A percentile compares a stretch with the other conserved stretches of the same genome.
Conservation (phyloP, 768 basidiomycete species). For the Serendipita sp. region DNA sequence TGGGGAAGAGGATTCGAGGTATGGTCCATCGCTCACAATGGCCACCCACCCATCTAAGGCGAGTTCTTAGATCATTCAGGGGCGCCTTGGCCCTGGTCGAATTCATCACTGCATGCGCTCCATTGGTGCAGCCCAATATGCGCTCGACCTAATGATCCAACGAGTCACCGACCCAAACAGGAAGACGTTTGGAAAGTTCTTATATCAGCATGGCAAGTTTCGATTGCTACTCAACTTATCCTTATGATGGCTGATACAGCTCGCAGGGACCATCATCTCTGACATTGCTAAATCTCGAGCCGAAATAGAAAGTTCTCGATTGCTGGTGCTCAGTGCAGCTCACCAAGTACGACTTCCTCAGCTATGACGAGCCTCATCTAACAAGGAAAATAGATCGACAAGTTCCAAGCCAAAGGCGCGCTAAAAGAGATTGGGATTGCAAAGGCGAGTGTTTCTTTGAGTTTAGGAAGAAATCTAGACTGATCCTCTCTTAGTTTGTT, state of each 20-base stretch:
- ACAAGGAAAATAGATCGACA: constrained; percentile 52
- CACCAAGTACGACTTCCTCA: constrained; percentile 36
- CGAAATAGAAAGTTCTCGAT: constrained; percentile 75
- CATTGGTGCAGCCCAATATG: constrained; percentile 72
- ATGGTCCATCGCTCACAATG: constrained; percentile 7
- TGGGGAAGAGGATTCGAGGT: constrained; percentile 95
- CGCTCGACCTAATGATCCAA: constrained; percentile 75
- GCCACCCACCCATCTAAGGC: background rate
- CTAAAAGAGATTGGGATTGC: constrained; percentile 96
- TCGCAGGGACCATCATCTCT: constrained; percentile 26
- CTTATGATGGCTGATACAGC: background rate
- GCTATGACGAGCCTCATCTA: background rate
- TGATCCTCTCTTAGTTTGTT: constrained; percentile 47
- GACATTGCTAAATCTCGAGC: constrained; percentile 87
- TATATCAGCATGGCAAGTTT: constrained; percentile 71
- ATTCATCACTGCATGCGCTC: constrained; percentile 98
- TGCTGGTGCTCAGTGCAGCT: constrained; percentile 86
- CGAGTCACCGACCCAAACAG: constrained; percentile 83
- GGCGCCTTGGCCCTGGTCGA: constrained; percentile 88
- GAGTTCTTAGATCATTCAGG: constrained; percentile 69
- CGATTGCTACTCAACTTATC: background rate
- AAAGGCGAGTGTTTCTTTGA: constrained; percentile 40
- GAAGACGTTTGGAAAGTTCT: constrained; percentile 86
- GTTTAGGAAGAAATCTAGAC: background rate
- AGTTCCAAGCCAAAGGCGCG: constrained; percentile 79